Evolutionary conservation across 139 green algal genomes (phyloP), one percentile per base, ranked within the genome.

Genomic region (Chlorella sp.): DNA sequence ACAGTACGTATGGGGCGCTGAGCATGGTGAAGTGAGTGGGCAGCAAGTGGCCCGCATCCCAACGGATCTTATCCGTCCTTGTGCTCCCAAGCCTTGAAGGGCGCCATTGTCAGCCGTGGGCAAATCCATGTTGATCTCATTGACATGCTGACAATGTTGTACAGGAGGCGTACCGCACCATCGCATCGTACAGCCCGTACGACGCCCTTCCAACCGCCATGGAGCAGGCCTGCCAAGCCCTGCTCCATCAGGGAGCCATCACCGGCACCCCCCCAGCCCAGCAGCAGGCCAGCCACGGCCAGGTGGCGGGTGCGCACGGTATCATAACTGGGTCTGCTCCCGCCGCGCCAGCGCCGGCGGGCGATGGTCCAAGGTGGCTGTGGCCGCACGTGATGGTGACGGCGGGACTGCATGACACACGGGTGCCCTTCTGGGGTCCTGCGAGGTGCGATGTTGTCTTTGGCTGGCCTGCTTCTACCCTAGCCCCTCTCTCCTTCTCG

Each of bases 381-480:
- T 78, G 74, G 34, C 72, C 77, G 22, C 55, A 74, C 20, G 26
- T 87, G 32, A 49, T 87, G 35, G 20, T 87, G 5, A 87, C 82
- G 0, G 63, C 63, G n/a, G 77, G 72, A 63, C 35, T 87, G 49
- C 36, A 76, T 34, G 82, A 87, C 69, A 23, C 36, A 0, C 77
- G 82, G 2, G 82, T 87, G 30, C 55, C 73, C 49, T 77, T 69
- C 71, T 76, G 72, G 67, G 81, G 78, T 14, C 77, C 81, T 5
- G 70, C 74, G 2, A 86, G 82, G 69, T 86, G 24, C 22, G 55
- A 30, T 31, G 55, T 55, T 55, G 42, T 55, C 17, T 10, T 55
- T 55, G 17, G 42, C 42, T 55, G 42, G 42, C 42, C 42, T 55
- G 42, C 17, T 55, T 10, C n/a, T n/a, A n/a, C n/a, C n/a, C n/a